Conservation (phyloP, 140 eudicot genomes). For the Erigeron philadelphicus region DNA sequence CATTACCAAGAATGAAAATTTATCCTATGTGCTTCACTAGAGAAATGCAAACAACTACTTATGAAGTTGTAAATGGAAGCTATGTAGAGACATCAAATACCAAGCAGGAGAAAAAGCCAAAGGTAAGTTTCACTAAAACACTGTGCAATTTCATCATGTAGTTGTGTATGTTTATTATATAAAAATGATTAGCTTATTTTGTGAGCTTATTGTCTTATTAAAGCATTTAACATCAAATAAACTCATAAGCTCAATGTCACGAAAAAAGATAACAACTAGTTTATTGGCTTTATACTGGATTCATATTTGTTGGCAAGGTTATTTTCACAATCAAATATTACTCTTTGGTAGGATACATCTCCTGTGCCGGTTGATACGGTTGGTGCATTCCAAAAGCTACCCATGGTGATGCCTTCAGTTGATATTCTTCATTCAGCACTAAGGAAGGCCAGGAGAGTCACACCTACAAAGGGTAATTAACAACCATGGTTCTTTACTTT, state of each 20-base stretch:
- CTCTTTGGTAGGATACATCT: slow-evolving; percentile 42
- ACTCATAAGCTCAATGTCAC: too few species aligned
- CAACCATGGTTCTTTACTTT: slow-evolving; percentile 2
- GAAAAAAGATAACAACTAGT: too few species aligned
- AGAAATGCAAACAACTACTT: slow-evolving; percentile 67
- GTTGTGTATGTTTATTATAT: not conserved
- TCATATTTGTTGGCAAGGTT: slow-evolving; percentile 8
- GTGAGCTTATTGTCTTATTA: too few species aligned
- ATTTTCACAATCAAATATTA: slow-evolving; percentile 4
- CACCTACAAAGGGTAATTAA: slow-evolving; percentile 86
- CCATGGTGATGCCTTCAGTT: slow-evolving; percentile 94
- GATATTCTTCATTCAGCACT: slow-evolving; percentile 72
- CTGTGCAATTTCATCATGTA: not conserved
- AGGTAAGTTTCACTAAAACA: slow-evolving; percentile 34
- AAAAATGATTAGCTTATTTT: not conserved
- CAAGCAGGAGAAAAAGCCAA: slow-evolving; percentile 32
- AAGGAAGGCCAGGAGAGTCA: slow-evolving; percentile 74
- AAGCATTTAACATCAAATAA: too few species aligned
- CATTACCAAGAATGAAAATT: slow-evolving; percentile 31
- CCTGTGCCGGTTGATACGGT: slow-evolving; percentile 38
- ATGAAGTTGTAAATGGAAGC: slow-evolving; percentile 70
- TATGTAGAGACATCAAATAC: slow-evolving; percentile 42
- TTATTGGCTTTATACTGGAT: not conserved
- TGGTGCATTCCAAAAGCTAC: slow-evolving; percentile 96
- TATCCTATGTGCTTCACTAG: slow-evolving; percentile 46